Evolutionary conservation across 805 yeast species (phyloP).

Genomic region (Metschnikowia lachancei): DNA sequence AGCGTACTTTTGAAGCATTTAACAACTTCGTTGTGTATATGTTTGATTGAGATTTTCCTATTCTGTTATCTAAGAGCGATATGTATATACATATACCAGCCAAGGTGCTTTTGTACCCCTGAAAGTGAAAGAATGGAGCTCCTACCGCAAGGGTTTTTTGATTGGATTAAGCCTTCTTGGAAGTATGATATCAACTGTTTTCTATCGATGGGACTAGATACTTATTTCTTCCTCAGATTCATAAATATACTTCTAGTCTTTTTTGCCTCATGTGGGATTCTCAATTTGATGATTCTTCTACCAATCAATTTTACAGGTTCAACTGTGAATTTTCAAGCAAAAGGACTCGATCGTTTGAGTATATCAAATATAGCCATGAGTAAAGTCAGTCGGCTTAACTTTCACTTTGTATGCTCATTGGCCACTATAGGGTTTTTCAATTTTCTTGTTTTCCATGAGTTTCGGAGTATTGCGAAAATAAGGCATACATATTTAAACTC

Average conservation of each 20-base stretch:
- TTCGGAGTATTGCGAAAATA: constrained; percentile 48
- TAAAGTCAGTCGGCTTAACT: constrained; percentile 49
- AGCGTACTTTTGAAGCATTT: constrained; percentile 56
- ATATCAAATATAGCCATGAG: constrained; percentile 63
- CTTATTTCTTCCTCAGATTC: constrained; percentile 69
- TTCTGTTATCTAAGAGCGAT: constrained; percentile 38
- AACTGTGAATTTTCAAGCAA: constrained; percentile 25
- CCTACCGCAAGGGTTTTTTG: constrained; percentile 43
- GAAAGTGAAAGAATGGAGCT: constrained; percentile 36
- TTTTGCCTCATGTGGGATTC: constrained; percentile 49
- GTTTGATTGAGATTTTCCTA: constrained; percentile 48
- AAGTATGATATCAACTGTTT: constrained; percentile 42
- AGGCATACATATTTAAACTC: constrained; percentile 43
- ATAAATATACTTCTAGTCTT: constrained; percentile 49
- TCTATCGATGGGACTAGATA: constrained; percentile 61
- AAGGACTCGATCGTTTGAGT: constrained; percentile 66
- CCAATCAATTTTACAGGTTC: constrained; percentile 59
- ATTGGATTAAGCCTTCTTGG: constrained; percentile 54
- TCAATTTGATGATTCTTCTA: constrained; percentile 57
- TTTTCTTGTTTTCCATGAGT: constrained; percentile 52
- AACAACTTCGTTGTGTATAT: constrained; percentile 50
- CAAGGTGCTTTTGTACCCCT: constrained; percentile 47
- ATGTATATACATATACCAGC: constrained; percentile 49
- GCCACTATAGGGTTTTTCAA: constrained; percentile 57
- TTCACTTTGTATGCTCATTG: constrained; percentile 62